A percentile compares a stretch with the other conserved stretches of the same genome.
These are phyloP conservation scores for Eucalyptus marginata DNA, from an alignment of 345 rosid genomes.

Conservation along the genomic window DNA sequence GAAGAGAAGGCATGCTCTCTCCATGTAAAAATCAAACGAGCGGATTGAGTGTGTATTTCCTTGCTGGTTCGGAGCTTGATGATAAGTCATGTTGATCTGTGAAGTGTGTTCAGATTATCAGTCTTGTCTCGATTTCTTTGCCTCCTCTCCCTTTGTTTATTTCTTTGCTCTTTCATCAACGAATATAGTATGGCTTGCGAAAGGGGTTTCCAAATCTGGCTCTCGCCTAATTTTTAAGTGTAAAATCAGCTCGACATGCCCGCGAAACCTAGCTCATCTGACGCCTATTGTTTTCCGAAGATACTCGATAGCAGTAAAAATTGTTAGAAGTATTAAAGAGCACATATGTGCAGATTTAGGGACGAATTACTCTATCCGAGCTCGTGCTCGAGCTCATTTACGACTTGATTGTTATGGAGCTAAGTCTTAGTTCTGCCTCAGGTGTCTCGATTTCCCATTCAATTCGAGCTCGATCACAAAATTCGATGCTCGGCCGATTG, in stretches of 20 bases:
- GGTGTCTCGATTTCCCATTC: not conserved
- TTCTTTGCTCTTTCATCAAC: not conserved
- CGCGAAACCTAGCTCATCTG: not conserved
- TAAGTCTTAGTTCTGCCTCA: not conserved
- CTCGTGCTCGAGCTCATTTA: not conserved
- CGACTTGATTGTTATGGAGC: not conserved
- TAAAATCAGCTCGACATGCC: not conserved
- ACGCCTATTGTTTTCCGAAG: not conserved
- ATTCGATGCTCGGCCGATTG: accelerated
- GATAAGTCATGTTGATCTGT: not conserved
- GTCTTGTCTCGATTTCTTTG: not conserved
- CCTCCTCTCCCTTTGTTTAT: not conserved
- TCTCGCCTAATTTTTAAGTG: not conserved
- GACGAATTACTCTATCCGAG: not conserved
- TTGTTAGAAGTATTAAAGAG: not conserved
- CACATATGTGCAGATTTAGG: not conserved
- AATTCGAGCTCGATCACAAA: not conserved
- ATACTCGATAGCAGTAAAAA: not conserved
- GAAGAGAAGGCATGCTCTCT: not conserved
- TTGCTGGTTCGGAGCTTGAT: not conserved
- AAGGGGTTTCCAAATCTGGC: not conserved
- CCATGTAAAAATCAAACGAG: not conserved
- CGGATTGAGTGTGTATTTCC: not conserved
- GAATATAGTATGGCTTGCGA: not conserved
- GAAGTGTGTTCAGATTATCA: not conserved